phyloP scores from a whole-genome alignment of 192 early-diverging fungal genomes.

The Backusella sp. region DNA sequence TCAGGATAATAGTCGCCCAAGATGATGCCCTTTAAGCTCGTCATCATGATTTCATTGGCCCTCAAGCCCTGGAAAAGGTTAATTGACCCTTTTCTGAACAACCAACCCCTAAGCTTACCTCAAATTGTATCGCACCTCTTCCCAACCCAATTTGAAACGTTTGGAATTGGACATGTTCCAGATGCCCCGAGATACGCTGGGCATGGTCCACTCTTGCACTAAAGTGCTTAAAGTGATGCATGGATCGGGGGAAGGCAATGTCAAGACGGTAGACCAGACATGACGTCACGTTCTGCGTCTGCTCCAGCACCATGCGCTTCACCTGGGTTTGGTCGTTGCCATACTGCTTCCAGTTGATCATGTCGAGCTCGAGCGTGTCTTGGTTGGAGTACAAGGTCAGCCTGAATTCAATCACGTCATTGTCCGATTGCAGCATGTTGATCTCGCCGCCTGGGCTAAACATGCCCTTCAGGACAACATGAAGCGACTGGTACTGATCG shows the following conservation, averaged over 20 bases:
- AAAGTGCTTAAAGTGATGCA: neutral
- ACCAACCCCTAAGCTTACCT: neutral
- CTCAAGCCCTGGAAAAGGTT: neutral
- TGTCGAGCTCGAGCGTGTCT: neutral
- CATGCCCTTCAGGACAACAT: neutral
- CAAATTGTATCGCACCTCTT: neutral
- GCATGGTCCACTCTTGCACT: neutral
- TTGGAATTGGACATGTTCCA: neutral
- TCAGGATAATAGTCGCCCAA: constrained; percentile 1
- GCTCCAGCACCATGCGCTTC: neutral
- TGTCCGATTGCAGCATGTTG: neutral
- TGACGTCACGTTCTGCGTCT: neutral
- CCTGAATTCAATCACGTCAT: neutral
- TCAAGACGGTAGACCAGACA: neutral
- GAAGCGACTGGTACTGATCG: neutral
- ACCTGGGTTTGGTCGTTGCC: neutral
- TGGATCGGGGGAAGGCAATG: neutral
- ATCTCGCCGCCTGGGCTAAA: neutral
- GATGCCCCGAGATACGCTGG: neutral
- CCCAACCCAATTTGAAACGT: neutral
- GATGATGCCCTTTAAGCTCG: neutral
- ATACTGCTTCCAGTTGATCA: neutral
- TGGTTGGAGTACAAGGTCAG: neutral
- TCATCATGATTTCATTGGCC: neutral
- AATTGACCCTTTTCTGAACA: no score